Conservation (phyloP, 1,284 basidiomycete genomes). For the Ganoderma meredithae region DNA sequence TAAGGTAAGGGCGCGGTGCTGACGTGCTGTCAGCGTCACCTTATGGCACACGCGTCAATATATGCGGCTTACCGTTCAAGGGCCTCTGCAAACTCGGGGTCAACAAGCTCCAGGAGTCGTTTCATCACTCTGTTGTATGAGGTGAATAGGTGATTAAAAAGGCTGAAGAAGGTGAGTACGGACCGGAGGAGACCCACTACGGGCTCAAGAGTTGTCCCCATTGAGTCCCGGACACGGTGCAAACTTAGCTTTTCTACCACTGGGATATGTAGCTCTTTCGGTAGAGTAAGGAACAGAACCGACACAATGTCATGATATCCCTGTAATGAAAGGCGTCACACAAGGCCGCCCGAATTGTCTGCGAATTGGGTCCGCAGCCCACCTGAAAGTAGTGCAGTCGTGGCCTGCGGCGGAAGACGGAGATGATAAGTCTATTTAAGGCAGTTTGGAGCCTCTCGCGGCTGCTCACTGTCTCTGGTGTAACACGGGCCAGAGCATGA, state of each 20-base stretch:
- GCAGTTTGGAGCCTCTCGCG: constrained; percentile 67
- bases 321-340: constrained; percentile 43
- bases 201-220: constrained; percentile 87
- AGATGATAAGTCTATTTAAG: constrained; percentile 78
- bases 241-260: constrained; percentile 80
- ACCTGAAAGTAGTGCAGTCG: constrained; percentile 89
- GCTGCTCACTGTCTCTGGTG: constrained; percentile 29
- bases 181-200: constrained; percentile 85
- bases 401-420: constrained; percentile 77
- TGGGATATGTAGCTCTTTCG: constrained; percentile 60
- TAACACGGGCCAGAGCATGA: not conserved
- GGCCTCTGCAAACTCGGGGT: constrained; percentile 72
- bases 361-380: constrained; percentile 25
- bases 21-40: constrained; percentile 8
- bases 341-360: not conserved
- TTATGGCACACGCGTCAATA: constrained; percentile 15
- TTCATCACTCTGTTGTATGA: constrained; percentile 62
- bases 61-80: constrained; percentile 63
- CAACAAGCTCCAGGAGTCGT: constrained; percentile 72
- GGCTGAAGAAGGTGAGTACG: constrained; percentile 22
- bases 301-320: constrained; percentile 95
- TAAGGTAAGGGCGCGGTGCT: constrained; percentile 77
- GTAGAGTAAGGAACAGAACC: constrained; percentile 85
- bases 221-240: constrained; percentile 86
- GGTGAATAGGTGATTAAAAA: not conserved